Evolutionary conservation across 2,329 filamentous ascomycete genomes (phyloP), one percentile per base, ranked within the genome.

Genomic region (Neopestalotiopsis clavispora): DNA sequence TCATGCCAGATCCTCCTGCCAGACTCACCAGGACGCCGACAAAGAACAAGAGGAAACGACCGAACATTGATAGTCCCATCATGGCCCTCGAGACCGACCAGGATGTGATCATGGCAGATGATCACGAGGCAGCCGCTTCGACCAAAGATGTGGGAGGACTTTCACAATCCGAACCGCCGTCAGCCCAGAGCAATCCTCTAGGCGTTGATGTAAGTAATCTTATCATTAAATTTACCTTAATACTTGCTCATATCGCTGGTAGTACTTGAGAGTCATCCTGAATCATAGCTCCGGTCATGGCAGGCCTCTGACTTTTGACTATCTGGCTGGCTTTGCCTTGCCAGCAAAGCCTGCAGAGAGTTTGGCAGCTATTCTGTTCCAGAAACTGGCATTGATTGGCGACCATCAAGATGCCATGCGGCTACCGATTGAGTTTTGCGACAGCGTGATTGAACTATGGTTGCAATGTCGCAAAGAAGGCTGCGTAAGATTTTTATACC

Each of bases 31-130:
- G 85, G 69, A 89, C 87, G 2, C 93, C 93, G 0, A 91, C 83
- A 49, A 91, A 90, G 67, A 85, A 84, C 6, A 95, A 95, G 81
- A 84, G 93, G 72, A 95, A 94, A 76, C 84, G 93, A 3, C 86
- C 86, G 1, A 62, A 64, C 1, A 81, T 90, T 3, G 90, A 93
- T 69, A 94, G 92, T 73, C 92, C 92, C 1, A 83, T 90, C 14
- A 86, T 85, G 75, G 85, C 89, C 1, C 80, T 93, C 12, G 88
- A 91, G 66, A 87, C 79, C 9, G 83, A 80, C 1, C 82, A 82
- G 62, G 80, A 81, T 58, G 76, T 81, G 30, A 72, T 79, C 14
- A 79, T 81, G 77, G 64, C 72, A n/a, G 79, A 80, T 42, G 76
- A 78, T 28, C 72, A 73, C n/a, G 60, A 66, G 20, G 20, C 13